A percentile compares a stretch with the other conserved stretches of the same genome.
phyloP scores from a whole-genome alignment of 2,329 filamentous ascomycete species.

The Phyllosticta citribraziliensis region DNA sequence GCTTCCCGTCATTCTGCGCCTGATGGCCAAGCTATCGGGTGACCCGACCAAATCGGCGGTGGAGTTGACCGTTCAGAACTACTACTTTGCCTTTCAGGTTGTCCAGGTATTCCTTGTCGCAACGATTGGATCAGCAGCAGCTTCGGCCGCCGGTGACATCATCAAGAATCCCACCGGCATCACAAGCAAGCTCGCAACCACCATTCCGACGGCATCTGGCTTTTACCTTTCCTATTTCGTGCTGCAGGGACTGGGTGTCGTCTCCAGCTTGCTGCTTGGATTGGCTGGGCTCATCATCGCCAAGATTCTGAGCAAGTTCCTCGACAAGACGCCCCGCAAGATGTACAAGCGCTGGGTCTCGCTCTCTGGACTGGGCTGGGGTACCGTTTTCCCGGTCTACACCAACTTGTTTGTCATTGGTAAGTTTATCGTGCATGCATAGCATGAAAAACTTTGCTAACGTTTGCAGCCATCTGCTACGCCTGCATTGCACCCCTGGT shows the following conservation, averaged over 20 bases:
- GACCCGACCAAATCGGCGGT: constrained; percentile 70
- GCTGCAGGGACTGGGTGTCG: constrained; percentile 76
- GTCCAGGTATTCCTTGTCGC: constrained; percentile 86
- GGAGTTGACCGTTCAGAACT: constrained; percentile 83
- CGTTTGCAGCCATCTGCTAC: constrained; percentile 32
- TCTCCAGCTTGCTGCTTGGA: constrained; percentile 65
- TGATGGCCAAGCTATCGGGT: constrained; percentile 70
- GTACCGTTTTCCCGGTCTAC: constrained; percentile 31
- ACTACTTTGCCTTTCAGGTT: constrained; percentile 84
- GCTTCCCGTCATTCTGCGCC: constrained; percentile 55
- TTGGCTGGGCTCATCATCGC: constrained; percentile 64
- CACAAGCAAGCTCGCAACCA: constrained; percentile 56
- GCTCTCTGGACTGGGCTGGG: constrained; percentile 28
- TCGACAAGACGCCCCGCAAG: constrained; percentile 60
- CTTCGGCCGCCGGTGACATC: constrained; percentile 49
- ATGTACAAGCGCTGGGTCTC: constrained; percentile 27
- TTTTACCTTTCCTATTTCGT: constrained; percentile 96
- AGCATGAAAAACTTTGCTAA: background rate
- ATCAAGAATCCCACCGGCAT: constrained; percentile 51
- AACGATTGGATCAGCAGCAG: constrained; percentile 71
- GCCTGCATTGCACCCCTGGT: constrained; percentile 40
- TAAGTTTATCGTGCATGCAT: constrained; percentile 24
- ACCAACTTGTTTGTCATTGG: constrained; percentile 32
- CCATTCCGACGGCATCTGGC: constrained; percentile 77
- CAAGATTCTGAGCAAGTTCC: constrained; percentile 61